Base-by-base conservation (phyloP, 176 grass and related monocot genomes). In the Bolboschoenus planiculmis region DNA sequence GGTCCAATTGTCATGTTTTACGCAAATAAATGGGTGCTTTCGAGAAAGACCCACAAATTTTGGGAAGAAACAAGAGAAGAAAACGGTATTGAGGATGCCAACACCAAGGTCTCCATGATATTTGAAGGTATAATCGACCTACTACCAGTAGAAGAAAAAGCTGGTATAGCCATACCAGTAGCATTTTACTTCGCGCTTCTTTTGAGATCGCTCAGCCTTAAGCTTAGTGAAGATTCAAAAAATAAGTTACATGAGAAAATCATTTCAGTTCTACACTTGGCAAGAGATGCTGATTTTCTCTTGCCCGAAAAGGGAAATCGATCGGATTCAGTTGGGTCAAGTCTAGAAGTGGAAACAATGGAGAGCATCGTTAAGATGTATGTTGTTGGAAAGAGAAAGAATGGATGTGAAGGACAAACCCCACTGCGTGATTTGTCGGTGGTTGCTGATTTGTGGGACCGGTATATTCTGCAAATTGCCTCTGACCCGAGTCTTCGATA, bases 21-120 rank as follows among this genome's bases (percentile, higher is more conserved):
- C 59, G 95, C 92, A 4, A 97, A 97, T 88, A 97, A 97, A 87
- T 97, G 95, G 95, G 90, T 94, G 83, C 95, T 97, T 66, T 97
- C 95, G 16, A 88, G 91, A 89, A 97, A 97, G 81, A 97, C 95
- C 16, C 92, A 88, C 85, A 92, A 91, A 86, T 97, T 94, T 81
- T 94, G 90, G 95, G 90, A 91, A 30, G 83, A 50, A 86, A 89
- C 82, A 59, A 87, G 85, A 27, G 86, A 97, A 3, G 55, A 83
- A 31, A 87, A 84, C 39, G 94, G 90, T 54, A 87, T 81, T 59
- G 86, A 39, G 29, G 87, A 86, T 75, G 90, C 88, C 0, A 87
- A 90, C 63, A 89, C 85, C 81, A 91, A 90, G 82, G 90, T 90
- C 10, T 81, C 85, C 0, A 56, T 21, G 5, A 92, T 94, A 70